phyloP scores from a whole-genome alignment of 139 green algal genomes.

The Pedinophyceae sp. region DNA sequence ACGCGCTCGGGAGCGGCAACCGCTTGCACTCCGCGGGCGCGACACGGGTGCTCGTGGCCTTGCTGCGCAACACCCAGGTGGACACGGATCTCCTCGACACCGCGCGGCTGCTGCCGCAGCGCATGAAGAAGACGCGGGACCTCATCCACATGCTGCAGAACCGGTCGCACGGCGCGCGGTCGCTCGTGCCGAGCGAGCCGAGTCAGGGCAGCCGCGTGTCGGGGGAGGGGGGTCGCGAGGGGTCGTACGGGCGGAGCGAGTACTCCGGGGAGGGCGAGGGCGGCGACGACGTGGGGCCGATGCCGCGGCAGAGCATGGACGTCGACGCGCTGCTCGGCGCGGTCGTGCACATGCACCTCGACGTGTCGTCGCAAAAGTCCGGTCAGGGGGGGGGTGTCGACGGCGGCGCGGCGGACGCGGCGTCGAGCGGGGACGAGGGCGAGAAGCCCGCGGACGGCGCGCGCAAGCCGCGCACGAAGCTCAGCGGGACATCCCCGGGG shows the following conservation, averaged over 20 bases:
- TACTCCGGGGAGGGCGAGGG: too few species aligned
- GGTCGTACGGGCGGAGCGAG: too few species aligned
- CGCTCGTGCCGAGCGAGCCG: neutral
- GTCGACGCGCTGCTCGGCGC: neutral
- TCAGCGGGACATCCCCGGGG: neutral
- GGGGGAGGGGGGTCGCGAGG: too few species aligned
- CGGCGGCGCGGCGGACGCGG: too few species aligned
- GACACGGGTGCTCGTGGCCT: neutral
- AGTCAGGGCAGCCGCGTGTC: too few species aligned
- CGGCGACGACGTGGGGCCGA: too few species aligned
- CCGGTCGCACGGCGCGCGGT: neutral
- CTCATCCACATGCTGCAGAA: neutral
- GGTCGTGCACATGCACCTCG: neutral
- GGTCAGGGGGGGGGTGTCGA: too few species aligned
- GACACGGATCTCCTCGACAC: neutral
- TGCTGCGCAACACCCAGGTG: neutral
- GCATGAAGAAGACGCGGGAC: neutral
- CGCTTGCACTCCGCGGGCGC: too few species aligned
- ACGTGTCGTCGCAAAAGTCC: neutral
- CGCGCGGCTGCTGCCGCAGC: neutral
- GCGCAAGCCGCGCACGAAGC: neutral
- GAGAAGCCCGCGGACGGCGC: neutral
- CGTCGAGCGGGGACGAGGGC: neutral
- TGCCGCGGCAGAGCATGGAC: too few species aligned
- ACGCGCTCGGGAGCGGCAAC: too few species aligned